A percentile compares a stretch with the other conserved stretches of the same genome.
Conservation (phyloP, 2,329 filamentous ascomycete genomes). For the Colletotrichum musae region DNA sequence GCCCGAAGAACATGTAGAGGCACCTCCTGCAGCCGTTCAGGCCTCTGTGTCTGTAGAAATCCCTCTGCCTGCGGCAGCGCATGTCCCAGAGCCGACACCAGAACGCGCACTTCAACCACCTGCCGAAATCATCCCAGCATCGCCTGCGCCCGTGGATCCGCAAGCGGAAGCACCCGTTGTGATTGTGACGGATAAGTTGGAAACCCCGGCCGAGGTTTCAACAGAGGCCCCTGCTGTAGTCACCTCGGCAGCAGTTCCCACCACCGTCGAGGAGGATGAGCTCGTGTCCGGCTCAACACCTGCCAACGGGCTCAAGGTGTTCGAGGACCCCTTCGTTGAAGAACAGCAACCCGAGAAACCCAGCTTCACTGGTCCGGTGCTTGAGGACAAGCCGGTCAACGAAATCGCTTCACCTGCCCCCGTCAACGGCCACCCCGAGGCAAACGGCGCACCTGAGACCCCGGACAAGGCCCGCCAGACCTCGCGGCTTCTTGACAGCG, state of each 20-base stretch:
- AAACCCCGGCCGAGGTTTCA: slow-evolving; percentile 32
- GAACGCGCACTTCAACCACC: slow-evolving; percentile 39
- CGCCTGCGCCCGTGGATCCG: slow-evolving; percentile 1
- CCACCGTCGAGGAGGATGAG: slow-evolving; percentile 12
- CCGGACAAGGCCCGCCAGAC: slow-evolving; percentile 71
- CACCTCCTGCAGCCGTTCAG: slow-evolving; percentile 29
- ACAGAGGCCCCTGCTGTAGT: neutral
- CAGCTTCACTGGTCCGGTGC: slow-evolving; percentile 62
- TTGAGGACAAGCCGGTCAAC: slow-evolving; percentile 74
- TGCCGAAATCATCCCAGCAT: slow-evolving; percentile 27
- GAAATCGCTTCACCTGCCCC: slow-evolving; percentile 59
- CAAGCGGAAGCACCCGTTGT: too few relatives aligned
- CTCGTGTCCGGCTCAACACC: slow-evolving; percentile 46
- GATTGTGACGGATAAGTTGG: neutral
- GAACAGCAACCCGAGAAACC: slow-evolving; percentile 63
- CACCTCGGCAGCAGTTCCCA: neutral
- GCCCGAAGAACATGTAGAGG: slow-evolving; percentile 5
- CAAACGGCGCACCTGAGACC: slow-evolving; percentile 48
- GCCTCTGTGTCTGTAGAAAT: slow-evolving; percentile 26
- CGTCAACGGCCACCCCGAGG: slow-evolving; percentile 21
- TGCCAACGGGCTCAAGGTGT: slow-evolving; percentile 66
- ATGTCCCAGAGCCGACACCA: slow-evolving; percentile 20
- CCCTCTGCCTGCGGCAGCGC: slow-evolving; percentile 11
- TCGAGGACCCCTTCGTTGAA: slow-evolving; percentile 73
- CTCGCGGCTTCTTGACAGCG: slow-evolving; percentile 78